These are phyloP conservation scores for Alternaria ventricosa DNA, from an alignment of 2,329 filamentous ascomycete genomes.

Conservation along the genomic window DNA sequence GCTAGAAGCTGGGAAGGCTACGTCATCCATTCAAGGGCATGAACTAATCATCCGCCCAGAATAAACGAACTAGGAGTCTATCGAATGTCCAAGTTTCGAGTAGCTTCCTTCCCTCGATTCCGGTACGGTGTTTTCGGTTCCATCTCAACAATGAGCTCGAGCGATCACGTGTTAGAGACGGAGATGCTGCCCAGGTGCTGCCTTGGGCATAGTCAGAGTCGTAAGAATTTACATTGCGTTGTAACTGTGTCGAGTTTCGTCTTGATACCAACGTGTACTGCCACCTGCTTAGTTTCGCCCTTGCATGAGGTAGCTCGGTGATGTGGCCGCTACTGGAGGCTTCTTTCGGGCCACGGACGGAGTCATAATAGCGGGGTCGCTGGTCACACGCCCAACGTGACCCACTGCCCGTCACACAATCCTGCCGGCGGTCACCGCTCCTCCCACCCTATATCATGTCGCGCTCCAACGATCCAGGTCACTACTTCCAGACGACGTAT, in stretches of 20 bases:
- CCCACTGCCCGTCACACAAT: background rate
- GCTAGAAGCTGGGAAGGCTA: background rate
- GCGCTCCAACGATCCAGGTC: slow-evolving; percentile 66
- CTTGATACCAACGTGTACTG: background rate
- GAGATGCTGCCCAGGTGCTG: background rate
- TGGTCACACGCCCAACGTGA: slow-evolving; percentile 14
- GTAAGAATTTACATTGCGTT: background rate
- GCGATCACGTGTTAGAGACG: background rate
- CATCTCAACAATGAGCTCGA: background rate
- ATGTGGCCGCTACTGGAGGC: background rate
- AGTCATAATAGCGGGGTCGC: slow-evolving; percentile 12
- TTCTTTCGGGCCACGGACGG: background rate
- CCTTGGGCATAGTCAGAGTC: background rate
- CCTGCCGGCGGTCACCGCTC: slow-evolving; percentile 11
- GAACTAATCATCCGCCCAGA: background rate
- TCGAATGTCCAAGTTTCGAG: background rate
- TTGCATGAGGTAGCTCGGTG: background rate
- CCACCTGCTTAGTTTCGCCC: background rate
- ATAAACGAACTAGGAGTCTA: background rate
- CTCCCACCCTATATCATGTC: slow-evolving; percentile 38
- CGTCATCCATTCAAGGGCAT: background rate
- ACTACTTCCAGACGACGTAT: slow-evolving; percentile 94
- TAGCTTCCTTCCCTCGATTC: background rate
- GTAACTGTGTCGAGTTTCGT: background rate
- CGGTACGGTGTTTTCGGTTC: background rate